Base-by-base conservation (phyloP, 352 stramenopile species). In the Thalassiosira exigua region DNA sequence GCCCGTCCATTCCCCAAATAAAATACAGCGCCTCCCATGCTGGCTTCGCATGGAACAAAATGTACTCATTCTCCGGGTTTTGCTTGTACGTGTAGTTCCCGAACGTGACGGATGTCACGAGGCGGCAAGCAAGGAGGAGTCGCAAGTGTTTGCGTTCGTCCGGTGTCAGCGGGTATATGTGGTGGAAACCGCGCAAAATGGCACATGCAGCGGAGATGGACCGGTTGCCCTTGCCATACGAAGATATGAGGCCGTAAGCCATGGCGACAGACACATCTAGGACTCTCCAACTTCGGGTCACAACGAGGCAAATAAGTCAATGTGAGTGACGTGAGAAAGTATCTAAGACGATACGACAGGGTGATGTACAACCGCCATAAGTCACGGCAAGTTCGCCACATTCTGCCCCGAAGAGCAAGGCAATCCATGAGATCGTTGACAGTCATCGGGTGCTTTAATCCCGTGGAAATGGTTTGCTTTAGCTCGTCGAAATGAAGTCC, bases 361-460 rank as follows among this genome's bases (percentile, higher is more conserved):
- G 12, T 69, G 54, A 82, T 93, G 89, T 94, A 85, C 73, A 82
- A 92, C 70, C 57, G 79, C 79, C 84, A 50, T 94, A 85, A n/a
- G 89, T 94, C 86, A 92, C 86, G 85, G 78, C 29, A 68, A n/a
- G n/a, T 76, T 81, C 69, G 39, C 60, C 62, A 87, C 75, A 36
- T 79, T 59, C 52, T 41, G 46, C 62, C 67, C 62, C 62, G 75
- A 70, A 67, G 57, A 39, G 51, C 26, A 58, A 58, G 79, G 62
- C 64, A 66, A 75, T 82, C 75, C 82, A 93, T 92, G 86, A 94
- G 91, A 94, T 85, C 89, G 89, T 83, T 88, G 86, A 89, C 81
- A 71, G 54, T 91, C 79, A 62, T 84, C 79, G 81, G 84, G 86
- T 81, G 88, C 86, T 92, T 94, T 94, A 94, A 92, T 86, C 75